Evolutionary conservation across 106 monocot genomes (phyloP), one percentile per base, ranked within the genome.

Genomic region (Dactylorhiza incarnata): DNA sequence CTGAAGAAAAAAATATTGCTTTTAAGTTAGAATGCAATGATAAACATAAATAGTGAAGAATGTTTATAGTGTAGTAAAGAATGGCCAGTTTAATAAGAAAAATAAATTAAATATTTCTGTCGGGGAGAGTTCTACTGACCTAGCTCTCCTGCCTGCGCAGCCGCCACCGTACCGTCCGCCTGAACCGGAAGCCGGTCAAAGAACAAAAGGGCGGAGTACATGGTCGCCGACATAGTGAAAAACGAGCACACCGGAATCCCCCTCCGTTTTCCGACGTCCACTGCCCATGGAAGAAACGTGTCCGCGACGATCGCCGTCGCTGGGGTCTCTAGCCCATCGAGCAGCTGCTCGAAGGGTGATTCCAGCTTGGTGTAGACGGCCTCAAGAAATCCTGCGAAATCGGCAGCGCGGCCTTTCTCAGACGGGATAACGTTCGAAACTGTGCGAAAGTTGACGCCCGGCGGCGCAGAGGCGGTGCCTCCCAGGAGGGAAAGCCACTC

Each of bases 401-500:
- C 78, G 9, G 56, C 74, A 17, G 69, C 87, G 1, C 89, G 88
- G 71, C 67, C 76, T 49, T 54, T 55, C 77, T 94, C 91, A 8
- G 89, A 87, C 11, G 91, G 91, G 74, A 91, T 80, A 74, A 89
- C 86, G 75, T 94, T 87, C 4, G 94, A 91, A 53, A 94, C 74
- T 58, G 89, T 46, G n/a, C 45, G 74, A 43, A 91, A 43, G 2
- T 75, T 61, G 68, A 89, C 23, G 46, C 9, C 52, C 1, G 81
- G 55, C 20, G 45, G 80, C 5, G 71, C 49, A 9, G 63, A 43
- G 5, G 43, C 54, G 26, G 72, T 0, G 22, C 53, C n/a, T 72
- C 43, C 25, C 71, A 88, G 73, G 14, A 86, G 70, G 78, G 72
- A 66, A 50, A 83, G 79, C 86, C 86, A 86, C 73, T 91, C 91